Evolutionary conservation across 306 rosid genomes (phyloP).

Genomic region (Castanospermum australe): DNA sequence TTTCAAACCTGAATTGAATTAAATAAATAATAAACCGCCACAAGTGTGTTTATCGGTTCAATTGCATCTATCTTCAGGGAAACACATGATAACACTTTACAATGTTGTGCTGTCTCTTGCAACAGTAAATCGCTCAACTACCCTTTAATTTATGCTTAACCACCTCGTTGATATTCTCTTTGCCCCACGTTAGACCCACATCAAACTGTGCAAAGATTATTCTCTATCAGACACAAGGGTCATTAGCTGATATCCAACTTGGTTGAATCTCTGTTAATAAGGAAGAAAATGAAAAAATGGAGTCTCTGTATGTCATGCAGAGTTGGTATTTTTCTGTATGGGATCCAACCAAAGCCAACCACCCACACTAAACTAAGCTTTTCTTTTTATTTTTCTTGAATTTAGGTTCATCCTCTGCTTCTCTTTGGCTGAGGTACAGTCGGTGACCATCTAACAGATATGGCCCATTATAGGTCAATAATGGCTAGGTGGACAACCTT

Average conservation of each 20-base stretch:
- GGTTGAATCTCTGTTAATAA: background rate
- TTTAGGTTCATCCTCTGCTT: background rate
- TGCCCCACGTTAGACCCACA: background rate
- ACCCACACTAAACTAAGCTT: background rate
- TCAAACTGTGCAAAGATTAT: background rate
- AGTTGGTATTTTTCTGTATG: constrained; percentile 9
- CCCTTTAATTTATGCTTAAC: constrained; percentile 25
- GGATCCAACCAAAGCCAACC: constrained; percentile 19
- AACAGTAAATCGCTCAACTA: constrained; percentile 25
- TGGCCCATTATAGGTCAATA: constrained; percentile 20
- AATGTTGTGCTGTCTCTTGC: constrained; percentile 14
- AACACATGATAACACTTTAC: background rate
- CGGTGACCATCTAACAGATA: constrained; percentile 17
- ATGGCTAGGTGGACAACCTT: constrained; percentile 5
- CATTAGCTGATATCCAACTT: constrained; percentile 9
- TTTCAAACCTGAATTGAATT: background rate
- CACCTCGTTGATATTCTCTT: background rate
- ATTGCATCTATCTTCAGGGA: background rate
- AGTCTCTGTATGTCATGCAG: background rate
- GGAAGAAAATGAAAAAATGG: too few species aligned
- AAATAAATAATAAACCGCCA: background rate
- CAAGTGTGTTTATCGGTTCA: background rate
- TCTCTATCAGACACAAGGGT: background rate
- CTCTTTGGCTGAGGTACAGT: constrained; percentile 21
- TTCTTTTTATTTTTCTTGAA: background rate